Percentiles rank a stretch among this genome's conserved stretches.
Conservation (phyloP, 768 basidiomycete genomes). For the Kwoniella mangroviensis region DNA sequence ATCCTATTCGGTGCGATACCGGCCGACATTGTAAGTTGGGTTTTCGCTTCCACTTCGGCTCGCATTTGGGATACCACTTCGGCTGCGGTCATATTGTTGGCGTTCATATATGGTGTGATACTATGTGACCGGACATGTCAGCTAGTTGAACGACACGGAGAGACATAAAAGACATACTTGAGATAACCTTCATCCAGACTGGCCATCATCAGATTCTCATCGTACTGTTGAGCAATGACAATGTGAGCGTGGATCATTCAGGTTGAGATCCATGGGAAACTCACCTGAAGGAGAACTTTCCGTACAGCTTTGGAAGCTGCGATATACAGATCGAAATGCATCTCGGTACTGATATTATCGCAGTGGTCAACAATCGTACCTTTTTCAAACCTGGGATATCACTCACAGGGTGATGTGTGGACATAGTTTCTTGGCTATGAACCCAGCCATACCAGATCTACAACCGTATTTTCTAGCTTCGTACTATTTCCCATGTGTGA, state of each 20-base stretch:
- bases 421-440: conserved; percentile 91
- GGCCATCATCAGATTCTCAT: conserved; percentile 61
- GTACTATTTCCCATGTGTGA: conserved; percentile 64
- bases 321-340: conserved; percentile 52
- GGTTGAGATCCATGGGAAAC: not conserved
- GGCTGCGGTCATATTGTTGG: conserved; percentile 68
- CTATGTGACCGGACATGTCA: conserved; percentile 57
- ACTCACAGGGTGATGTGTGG: conserved; percentile 74
- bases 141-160: not conserved
- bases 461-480: conserved; percentile 89
- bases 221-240: conserved; percentile 36
- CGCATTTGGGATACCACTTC: conserved; percentile 81
- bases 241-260: too few species aligned
- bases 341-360: conserved; percentile 6
- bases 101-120: conserved; percentile 80
- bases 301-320: conserved; percentile 66
- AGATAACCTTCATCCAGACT: conserved; percentile 91
- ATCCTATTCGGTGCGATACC: conserved; percentile 97
- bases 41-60: conserved; percentile 72
- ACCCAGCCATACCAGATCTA: conserved; percentile 95
- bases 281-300: conserved; percentile 63
- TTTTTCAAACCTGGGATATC: not conserved
- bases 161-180: conserved; percentile 66
- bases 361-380: not conserved
- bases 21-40: conserved; percentile 86